Evolutionary conservation across 768 basidiomycete species (phyloP).

Genomic region (Hericium rajendrae): DNA sequence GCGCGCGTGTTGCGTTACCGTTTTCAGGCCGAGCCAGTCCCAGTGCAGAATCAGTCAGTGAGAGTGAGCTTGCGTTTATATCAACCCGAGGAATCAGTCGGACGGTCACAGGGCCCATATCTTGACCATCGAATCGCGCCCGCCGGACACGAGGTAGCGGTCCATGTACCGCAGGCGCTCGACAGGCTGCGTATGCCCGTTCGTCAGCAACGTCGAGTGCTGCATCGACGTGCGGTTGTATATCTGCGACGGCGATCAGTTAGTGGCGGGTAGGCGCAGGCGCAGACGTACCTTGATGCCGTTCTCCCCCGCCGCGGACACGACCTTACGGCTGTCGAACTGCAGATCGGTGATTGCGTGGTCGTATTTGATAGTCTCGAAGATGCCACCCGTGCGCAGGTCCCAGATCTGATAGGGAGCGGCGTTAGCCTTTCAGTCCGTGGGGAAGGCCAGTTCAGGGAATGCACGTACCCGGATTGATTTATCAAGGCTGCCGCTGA

Average conservation of each 20-base stretch:
- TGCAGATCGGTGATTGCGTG: constrained; percentile 85
- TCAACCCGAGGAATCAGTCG: background rate
- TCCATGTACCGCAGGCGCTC: constrained; percentile 93
- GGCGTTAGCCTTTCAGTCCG: background rate
- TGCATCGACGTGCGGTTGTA: constrained; percentile 94
- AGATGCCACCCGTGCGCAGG: constrained; percentile 77
- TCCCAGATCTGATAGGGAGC: constrained; percentile 76
- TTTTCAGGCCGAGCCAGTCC: background rate
- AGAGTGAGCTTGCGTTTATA: background rate
- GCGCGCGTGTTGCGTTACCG: background rate
- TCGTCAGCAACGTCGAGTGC: constrained; percentile 73
- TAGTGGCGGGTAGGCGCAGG: background rate
- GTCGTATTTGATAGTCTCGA: constrained; percentile 87
- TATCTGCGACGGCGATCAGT: constrained; percentile 37
- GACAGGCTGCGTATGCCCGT: constrained; percentile 88
- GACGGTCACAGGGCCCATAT: constrained; percentile 77
- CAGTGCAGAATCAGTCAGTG: background rate
- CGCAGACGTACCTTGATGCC: constrained; percentile 62
- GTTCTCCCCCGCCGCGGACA: constrained; percentile 90
- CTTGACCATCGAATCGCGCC: constrained; percentile 77
- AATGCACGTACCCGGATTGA: constrained; percentile 55
- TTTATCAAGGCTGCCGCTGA: constrained; percentile 90
- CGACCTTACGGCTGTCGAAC: constrained; percentile 89
- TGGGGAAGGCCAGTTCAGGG: background rate
- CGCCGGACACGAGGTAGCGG: constrained; percentile 86